Conservation (phyloP, 306 rosid species). For the Luffa acutangula region DNA sequence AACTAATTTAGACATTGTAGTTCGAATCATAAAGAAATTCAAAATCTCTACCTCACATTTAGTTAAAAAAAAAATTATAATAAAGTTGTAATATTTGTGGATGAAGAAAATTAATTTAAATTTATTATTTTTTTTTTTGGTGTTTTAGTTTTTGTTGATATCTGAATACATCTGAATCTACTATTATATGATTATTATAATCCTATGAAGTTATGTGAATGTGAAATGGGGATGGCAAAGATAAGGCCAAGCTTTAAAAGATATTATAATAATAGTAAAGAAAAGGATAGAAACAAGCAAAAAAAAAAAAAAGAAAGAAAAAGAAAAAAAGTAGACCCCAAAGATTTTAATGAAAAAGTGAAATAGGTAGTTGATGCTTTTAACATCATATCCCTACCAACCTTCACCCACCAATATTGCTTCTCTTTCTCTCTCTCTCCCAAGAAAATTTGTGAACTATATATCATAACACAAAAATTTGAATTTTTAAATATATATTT, state of each 20-base stretch:
- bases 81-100: no score
- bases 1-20: no score
- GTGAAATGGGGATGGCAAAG: not conserved
- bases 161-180: not conserved
- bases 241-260: constrained; percentile 2
- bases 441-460: not conserved
- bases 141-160: not conserved
- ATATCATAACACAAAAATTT: not conserved
- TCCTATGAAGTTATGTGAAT: not conserved
- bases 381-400: constrained; percentile 13
- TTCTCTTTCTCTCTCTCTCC: not conserved
- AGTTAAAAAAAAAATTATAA: no score
- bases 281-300: not conserved
- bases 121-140: not conserved
- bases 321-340: not conserved
- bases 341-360: constrained; percentile 10
- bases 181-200: not conserved
- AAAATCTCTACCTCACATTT: no score
- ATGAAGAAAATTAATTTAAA: no score
- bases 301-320: not conserved
- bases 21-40: no score
- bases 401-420: constrained; percentile 9
- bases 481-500: not conserved
- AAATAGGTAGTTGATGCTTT: constrained; percentile 5
- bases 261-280: not conserved